Conservation (phyloP, 306 rosid species). For the Malus domestica region ASM211411v1 NC_041805.1:20625501-20626000, state of each 20-base stretch:
- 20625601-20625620: not conserved
- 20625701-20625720: conserved; percentile 75
- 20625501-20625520: conserved; percentile 89
- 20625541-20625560: conserved; percentile 86
- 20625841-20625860: not conserved
- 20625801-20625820: conserved; percentile 70
- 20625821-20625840: not conserved
- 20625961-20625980: conserved; percentile 77
- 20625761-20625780: conserved; percentile 97
- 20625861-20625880: conserved; percentile 5
- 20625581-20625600: not conserved
- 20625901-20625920: conserved; percentile 89
- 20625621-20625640: conserved; percentile 10
- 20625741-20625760: conserved; percentile 88
- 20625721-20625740: conserved; percentile 67
- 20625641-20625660: not conserved
- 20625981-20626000: conserved; percentile 94
- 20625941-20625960: conserved; percentile 66
- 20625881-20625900: conserved; percentile 83
- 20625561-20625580: conserved; percentile 13
- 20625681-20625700: conserved; percentile 61
- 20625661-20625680: conserved; percentile 9
- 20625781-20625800: conserved; percentile 92
- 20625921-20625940: conserved; percentile 79
- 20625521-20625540: conserved; percentile 97